phyloP scores from a whole-genome alignment of 495 filamentous ascomycete species.

The Aspergillus mulundensis region DNA sequence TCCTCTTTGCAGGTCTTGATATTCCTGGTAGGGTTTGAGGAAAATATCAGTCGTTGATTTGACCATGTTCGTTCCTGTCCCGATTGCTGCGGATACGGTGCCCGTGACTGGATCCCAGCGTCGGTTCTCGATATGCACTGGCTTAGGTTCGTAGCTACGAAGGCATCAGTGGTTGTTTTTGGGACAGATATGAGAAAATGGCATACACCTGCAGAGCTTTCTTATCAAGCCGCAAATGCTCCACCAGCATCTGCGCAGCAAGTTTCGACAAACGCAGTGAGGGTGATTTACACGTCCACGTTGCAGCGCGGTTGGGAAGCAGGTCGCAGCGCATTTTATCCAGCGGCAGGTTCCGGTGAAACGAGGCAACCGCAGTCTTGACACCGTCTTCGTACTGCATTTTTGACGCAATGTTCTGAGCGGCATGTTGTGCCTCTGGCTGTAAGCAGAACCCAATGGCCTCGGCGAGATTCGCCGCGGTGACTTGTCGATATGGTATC shows the following conservation, averaged over 20 bases:
- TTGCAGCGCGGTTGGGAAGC: constrained; percentile 58
- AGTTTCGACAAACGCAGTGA: constrained; percentile 51
- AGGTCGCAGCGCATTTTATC: constrained; percentile 66
- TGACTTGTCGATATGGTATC: constrained; percentile 69
- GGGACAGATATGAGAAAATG: no score
- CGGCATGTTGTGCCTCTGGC: constrained; percentile 52
- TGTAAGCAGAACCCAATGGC: constrained; percentile 65
- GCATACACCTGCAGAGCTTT: constrained; percentile 52
- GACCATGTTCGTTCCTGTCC: constrained; percentile 27
- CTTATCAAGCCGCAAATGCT: constrained; percentile 55
- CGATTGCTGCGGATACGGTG: constrained; percentile 35
- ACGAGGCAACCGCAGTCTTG: constrained; percentile 63
- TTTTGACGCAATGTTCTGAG: constrained; percentile 53
- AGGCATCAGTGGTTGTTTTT: no score
- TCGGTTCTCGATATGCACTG: constrained; percentile 32
- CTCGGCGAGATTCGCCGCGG: constrained; percentile 57
- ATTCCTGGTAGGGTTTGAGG: constrained; percentile 29
- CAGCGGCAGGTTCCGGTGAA: constrained; percentile 61
- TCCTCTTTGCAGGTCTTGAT: constrained; percentile 9
- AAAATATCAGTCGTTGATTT: constrained; percentile 29
- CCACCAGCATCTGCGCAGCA: constrained; percentile 61
- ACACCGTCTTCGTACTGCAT: constrained; percentile 72
- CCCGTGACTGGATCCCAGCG: constrained; percentile 43
- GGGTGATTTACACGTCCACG: constrained; percentile 56
- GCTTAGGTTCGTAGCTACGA: constrained; percentile 20